Evolutionary conservation across 768 basidiomycete species (phyloP), one percentile per base, ranked within the genome.

Genomic region (Fibroporia radiculosa): DNA sequence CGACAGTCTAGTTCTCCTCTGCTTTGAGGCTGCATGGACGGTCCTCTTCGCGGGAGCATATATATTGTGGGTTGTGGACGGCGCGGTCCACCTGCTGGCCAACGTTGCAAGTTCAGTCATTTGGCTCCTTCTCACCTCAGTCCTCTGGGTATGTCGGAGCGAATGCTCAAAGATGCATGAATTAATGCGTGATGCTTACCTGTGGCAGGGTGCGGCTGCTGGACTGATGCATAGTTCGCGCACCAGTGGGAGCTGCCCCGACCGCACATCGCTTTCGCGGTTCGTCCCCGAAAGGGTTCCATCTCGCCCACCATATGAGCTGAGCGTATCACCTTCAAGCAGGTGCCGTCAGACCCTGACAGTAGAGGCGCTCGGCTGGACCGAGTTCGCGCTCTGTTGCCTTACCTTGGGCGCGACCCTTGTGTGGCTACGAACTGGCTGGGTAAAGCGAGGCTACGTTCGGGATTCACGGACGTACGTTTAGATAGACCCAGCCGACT

Each of bases 311-410:
- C 40, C 29, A 34, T 41, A 37, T 24, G 33, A 42, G 36, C 49
- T 54, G 35, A 54, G 28, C 40, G 19, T 38, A 25, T 1, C 16
- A 14, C 27, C 40, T 26, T 45, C 28, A 24, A 20, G 23, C 28
- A 83, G 77, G 52, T 89, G 87, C 63, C 71, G 82, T 51, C 79
- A 86, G 59, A 75, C 76, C 2, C 64, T 87, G 49, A 84, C 84
- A 4, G 78, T 86, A 6, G 82, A 84, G 61, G 80, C 80, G 1
- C 58, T 88, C 13, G 84, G 82, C 4, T 88, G 86, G 85, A 75
- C 80, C 40, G 83, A 85, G 51, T 80, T 86, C 49, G 73, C 70
- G 6, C 59, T 89, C 16, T 81, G 80, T 54, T 43, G 70, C 10
- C 44, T 80, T 48, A 77, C 82, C 6, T 60, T 84, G 33, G 42